Conservation (phyloP, 768 basidiomycete species). For the Myochromella boudieri region DNA sequence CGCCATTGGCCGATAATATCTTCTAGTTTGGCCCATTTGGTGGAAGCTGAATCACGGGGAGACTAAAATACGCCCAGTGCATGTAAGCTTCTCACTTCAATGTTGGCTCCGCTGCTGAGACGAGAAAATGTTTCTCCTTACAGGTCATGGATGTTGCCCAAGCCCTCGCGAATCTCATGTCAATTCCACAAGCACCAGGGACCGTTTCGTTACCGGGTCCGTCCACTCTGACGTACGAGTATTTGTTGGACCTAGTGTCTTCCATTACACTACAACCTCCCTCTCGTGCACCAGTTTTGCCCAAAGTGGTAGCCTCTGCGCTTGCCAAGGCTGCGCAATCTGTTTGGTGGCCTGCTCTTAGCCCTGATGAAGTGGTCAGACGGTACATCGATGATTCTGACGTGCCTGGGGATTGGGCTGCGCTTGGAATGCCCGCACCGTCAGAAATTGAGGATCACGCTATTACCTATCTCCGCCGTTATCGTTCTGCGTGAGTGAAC, state of each 20-base stretch:
- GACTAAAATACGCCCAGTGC: constrained; percentile 88
- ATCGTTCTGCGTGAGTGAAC: constrained; percentile 78
- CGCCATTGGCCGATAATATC: constrained; percentile 10
- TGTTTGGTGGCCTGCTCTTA: constrained; percentile 90
- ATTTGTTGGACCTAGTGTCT: constrained; percentile 74
- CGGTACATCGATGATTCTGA: constrained; percentile 83
- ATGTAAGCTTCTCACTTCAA: constrained; percentile 54
- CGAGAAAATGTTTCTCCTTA: constrained; percentile 16
- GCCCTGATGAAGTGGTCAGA: constrained; percentile 88
- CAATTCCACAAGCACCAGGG: constrained; percentile 57
- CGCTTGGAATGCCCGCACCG: constrained; percentile 71
- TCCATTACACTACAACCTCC: constrained; percentile 78
- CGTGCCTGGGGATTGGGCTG: constrained; percentile 78
- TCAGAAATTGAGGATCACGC: constrained; percentile 85
- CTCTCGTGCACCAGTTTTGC: constrained; percentile 71
- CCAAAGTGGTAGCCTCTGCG: constrained; percentile 66
- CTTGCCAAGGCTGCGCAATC: constrained; percentile 63
- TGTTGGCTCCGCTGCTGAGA: constrained; percentile 15
- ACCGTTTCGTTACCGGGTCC: constrained; percentile 89
- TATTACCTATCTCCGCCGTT: constrained; percentile 86
- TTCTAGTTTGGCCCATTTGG: constrained; percentile 83
- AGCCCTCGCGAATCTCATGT: constrained; percentile 77
- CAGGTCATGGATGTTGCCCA: constrained; percentile 95
- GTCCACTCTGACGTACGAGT: constrained; percentile 78
- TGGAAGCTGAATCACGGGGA: constrained; percentile 91